Evolutionary conservation across 495 filamentous ascomycete genomes (phyloP).

Genomic region (Astrothelium macrocarpum): DNA sequence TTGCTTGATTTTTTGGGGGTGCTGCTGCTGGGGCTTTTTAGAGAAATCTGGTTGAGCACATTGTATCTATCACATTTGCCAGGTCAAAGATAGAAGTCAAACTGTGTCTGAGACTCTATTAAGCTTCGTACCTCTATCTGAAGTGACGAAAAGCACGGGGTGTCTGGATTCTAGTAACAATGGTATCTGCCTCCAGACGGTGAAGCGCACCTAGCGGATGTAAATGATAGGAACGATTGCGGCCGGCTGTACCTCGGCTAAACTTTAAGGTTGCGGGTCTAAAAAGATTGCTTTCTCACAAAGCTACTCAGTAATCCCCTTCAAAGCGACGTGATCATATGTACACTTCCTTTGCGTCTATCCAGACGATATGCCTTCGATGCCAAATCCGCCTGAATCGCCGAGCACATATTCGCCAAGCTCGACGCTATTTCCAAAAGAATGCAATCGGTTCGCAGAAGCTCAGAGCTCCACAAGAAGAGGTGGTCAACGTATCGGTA

Average conservation of each 20-base stretch:
- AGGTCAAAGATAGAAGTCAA: too few species aligned
- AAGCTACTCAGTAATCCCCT: background rate
- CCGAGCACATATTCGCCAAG: background rate
- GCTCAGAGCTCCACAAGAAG: background rate
- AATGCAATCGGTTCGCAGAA: background rate
- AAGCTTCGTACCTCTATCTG: too few species aligned
- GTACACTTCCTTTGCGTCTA: background rate
- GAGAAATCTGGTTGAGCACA: too few species aligned
- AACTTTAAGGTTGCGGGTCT: background rate
- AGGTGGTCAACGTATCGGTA: background rate
- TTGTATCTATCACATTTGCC: too few species aligned
- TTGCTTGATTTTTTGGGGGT: too few species aligned
- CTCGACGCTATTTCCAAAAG: background rate
- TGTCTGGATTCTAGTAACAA: too few species aligned
- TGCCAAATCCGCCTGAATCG: background rate
- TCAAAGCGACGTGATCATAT: background rate
- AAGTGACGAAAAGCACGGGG: too few species aligned
- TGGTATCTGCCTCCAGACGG: too few species aligned
- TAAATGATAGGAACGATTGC: background rate
- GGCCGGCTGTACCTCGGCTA: background rate
- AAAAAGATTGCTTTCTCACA: background rate
- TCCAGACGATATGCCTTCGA: conserved; percentile 1
- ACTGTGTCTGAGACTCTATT: too few species aligned
- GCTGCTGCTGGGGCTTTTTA: too few species aligned
- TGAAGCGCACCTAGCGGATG: too few species aligned